Base-by-base conservation (phyloP, 2,329 filamentous ascomycete genomes). In the Aureobasidium musti region DNA sequence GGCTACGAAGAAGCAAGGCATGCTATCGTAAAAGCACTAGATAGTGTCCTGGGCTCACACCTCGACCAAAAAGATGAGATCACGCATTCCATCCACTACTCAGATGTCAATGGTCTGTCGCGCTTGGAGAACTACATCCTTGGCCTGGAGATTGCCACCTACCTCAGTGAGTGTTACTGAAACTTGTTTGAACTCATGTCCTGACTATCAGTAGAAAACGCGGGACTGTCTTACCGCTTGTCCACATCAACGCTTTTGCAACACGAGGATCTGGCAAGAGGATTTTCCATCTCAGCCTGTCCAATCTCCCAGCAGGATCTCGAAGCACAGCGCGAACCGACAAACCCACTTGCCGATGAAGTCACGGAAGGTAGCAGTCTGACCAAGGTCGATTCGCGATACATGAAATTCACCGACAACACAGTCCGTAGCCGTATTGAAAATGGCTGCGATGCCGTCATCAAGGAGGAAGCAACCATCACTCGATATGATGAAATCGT, bases 401-500 rank as follows among this genome's bases (percentile, higher is more conserved):
- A 68, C 19, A 74, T 74, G 59, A 28, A 66, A n/a, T 76, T 77
- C 72, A 23, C 67, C 65, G 74, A 75, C 66, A 63, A 72, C 37
- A 19, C 67, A 26, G 68, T 76, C 33, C 74, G 74, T 19, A 45
- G 49, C 10, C 70, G 71, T 13, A 75, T 77, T 52, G 60, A 72
- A 41, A 67, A 70, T 17, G 76, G 73, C 67, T 77, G 75, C 68
- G 67, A 73, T 37, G 74, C 74, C 10, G 69, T 77, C 33, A 76
- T 77, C 69, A 68, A 69, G 4, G 73, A 70, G 30, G 75, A 77
- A 60, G 72, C 74, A 11, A 75, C 70, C 21, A 77, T 77, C 49
- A 77, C 75, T 39, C 71, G 75, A 41, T 77, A 77, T 69, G 75
- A 77, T 70, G 74, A 73, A 1, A 76, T 76, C 54, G 75, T 76